Evolutionary conservation across 352 stramenopile species (phyloP), one percentile per base, ranked within the genome.

Genomic region (Saprolegnia diclina): DNA sequence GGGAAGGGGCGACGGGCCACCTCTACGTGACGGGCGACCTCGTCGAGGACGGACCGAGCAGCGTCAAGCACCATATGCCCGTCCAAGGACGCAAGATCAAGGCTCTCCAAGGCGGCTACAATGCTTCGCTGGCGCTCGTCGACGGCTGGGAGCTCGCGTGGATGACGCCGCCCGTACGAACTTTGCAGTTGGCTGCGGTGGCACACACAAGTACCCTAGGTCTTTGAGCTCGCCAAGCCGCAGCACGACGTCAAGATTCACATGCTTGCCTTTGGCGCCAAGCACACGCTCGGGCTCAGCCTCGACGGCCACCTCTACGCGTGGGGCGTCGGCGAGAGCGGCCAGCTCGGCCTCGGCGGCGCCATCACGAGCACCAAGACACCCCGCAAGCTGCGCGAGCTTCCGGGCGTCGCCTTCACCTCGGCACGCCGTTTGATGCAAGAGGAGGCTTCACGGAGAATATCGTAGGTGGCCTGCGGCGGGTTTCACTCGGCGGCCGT

Each of bases 401-500:
- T 29, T 18, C 37, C 45, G 9, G 0, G 56, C 22, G 1, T 64
- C 7, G 22, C 18, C 16, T 56, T 66, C 37, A 19, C 35, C 13
- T 67, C 46, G 26, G 54, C 57, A 16, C 44, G 53, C 26, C n/a
- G n/a, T n/a, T n/a, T n/a, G n/a, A n/a, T n/a, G n/a, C n/a, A n/a
- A n/a, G n/a, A n/a, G n/a, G n/a, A n/a, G n/a, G n/a, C n/a, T n/a
- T n/a, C n/a, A n/a, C n/a, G n/a, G n/a, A n/a, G n/a, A n/a, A n/a
- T n/a, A n/a, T n/a, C 66, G 21, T 77, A 81, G 29, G 65, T 96
- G 19, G 77, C 82, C 19, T 97, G 88, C 48, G 91, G 89, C 19
- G 67, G 72, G 29, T 64, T 77, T 29, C 91, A 97, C 64, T 84
- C 78, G 5, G 82, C 79, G 54, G 87, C 87, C 1, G 35, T 96